A percentile compares a stretch with the other conserved stretches of the same genome.
These are phyloP conservation scores for Eutypella sp. DNA, from an alignment of 2,329 filamentous ascomycete genomes.

Conservation along the genomic window DNA sequence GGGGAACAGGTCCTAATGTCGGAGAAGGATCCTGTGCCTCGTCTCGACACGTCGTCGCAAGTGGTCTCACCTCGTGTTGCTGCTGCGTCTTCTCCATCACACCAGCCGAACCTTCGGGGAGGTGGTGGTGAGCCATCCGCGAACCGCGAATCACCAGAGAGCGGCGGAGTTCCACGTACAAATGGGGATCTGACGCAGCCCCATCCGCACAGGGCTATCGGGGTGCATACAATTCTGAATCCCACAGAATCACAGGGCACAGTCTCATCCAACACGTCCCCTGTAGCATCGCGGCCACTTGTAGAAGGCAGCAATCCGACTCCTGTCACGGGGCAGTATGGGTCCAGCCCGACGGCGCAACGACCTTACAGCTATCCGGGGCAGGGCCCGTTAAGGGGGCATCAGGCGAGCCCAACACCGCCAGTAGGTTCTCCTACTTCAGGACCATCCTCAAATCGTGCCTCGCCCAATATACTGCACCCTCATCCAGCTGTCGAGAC, in stretches of 20 bases:
- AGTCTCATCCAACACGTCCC: background rate
- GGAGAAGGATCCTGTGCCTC: conserved; percentile 54
- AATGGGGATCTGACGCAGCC: conserved; percentile 26
- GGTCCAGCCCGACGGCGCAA: conserved; percentile 19
- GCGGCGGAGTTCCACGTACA: conserved; percentile 19
- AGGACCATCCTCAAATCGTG: conserved; percentile 24
- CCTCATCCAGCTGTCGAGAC: conserved; percentile 26
- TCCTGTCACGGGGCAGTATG: conserved; percentile 14
- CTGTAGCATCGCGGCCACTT: conserved; percentile 10
- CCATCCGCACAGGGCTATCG: conserved; percentile 30
- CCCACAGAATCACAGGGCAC: conserved; percentile 29
- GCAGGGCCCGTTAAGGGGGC: conserved; percentile 15
- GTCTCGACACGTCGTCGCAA: conserved; percentile 47
- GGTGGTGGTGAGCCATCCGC: conserved; percentile 26
- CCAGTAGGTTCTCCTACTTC: conserved; percentile 13
- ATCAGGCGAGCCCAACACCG: conserved; percentile 14
- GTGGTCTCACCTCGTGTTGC: conserved; percentile 39
- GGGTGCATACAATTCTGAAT: conserved; percentile 41
- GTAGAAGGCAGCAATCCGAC: conserved; percentile 11
- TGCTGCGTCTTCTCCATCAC: conserved; percentile 23
- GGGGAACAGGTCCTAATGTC: conserved; percentile 61
- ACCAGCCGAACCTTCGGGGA: conserved; percentile 23
- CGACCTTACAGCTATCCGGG: conserved; percentile 17
- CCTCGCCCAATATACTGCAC: conserved; percentile 25
- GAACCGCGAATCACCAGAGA: conserved; percentile 23